Evolutionary conservation across 2,329 filamentous ascomycete genomes (phyloP).

Genomic region (Ophiocordyceps camponoti-floridani): DNA sequence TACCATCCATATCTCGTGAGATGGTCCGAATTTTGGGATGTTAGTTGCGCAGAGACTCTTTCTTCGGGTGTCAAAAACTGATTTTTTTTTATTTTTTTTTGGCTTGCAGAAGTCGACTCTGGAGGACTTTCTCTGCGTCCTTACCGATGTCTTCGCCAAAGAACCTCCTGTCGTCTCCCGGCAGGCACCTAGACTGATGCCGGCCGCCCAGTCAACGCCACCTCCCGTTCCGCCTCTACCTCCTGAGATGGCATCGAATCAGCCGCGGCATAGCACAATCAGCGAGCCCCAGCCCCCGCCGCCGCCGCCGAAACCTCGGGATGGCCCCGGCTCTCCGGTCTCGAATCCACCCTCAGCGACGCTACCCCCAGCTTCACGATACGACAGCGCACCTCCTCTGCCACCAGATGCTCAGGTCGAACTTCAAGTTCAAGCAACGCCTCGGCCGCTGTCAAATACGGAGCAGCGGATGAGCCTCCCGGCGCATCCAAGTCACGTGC

Average conservation of each 20-base stretch:
- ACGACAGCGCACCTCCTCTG: conserved; percentile 28
- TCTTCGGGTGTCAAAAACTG: no score
- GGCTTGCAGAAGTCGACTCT: conserved; percentile 56
- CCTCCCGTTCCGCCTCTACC: conserved; percentile 59
- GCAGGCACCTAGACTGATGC: conserved; percentile 30
- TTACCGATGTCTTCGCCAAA: conserved; percentile 80
- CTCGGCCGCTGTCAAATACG: background rate
- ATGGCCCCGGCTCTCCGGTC: conserved; percentile 10
- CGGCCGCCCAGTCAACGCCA: conserved; percentile 17
- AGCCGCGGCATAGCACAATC: conserved; percentile 12
- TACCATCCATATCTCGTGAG: conserved; percentile 92
- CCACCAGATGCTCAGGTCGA: conserved; percentile 14
- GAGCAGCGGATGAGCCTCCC: conserved; percentile 1
- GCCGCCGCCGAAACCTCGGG: conserved; percentile 25
- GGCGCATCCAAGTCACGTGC: background rate
- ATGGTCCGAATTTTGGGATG: conserved; percentile 83
- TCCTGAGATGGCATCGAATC: conserved; percentile 35
- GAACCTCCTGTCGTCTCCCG: conserved; percentile 80
- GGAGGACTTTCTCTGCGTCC: conserved; percentile 62
- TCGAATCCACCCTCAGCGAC: conserved; percentile 7
- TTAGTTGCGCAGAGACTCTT: conserved; percentile 23
- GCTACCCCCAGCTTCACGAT: conserved; percentile 17
- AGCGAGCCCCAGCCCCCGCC: conserved; percentile 31
- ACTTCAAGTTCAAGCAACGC: conserved; percentile 4
- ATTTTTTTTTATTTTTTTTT: no score